Percentiles rank a stretch among this genome's conserved stretches.
Conservation (phyloP, 2,329 filamentous ascomycete genomes). For the Botrytis aclada region DNA sequence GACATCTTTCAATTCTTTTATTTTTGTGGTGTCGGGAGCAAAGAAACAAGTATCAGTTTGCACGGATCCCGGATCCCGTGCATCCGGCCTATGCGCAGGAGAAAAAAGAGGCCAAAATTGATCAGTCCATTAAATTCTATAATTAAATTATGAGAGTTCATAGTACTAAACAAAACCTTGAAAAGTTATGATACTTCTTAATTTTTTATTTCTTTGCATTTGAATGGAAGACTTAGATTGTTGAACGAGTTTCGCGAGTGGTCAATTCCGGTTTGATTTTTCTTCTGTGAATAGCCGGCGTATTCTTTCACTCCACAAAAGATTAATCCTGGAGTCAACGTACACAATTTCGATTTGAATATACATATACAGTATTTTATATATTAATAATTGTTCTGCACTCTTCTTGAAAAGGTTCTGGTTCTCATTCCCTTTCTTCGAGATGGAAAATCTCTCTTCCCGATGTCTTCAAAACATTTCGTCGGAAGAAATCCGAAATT, state of each 20-base stretch:
- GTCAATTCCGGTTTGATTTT: not conserved
- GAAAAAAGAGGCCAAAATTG: not conserved
- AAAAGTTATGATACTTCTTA: not conserved
- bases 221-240: not conserved
- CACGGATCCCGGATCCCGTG: not conserved
- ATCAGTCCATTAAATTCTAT: not conserved
- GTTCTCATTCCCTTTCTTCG: not conserved
- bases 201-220: not conserved
- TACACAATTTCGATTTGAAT: not conserved
- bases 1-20: not conserved
- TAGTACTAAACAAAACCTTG: not conserved
- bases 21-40: not conserved
- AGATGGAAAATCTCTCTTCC: slow-evolving; percentile 14
- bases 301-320: not conserved
- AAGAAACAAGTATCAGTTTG: not conserved
- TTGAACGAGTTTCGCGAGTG: not conserved
- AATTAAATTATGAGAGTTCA: not conserved
- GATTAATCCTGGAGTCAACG: not conserved
- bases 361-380: not conserved
- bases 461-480: slow-evolving; percentile 18
- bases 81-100: not conserved
- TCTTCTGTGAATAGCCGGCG: not conserved
- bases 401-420: not conserved
- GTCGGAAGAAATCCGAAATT: slow-evolving; percentile 10
- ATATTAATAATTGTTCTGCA: not conserved